Base-by-base conservation (phyloP, 2,329 filamentous ascomycete genomes). In the Colletotrichum salicis region DNA sequence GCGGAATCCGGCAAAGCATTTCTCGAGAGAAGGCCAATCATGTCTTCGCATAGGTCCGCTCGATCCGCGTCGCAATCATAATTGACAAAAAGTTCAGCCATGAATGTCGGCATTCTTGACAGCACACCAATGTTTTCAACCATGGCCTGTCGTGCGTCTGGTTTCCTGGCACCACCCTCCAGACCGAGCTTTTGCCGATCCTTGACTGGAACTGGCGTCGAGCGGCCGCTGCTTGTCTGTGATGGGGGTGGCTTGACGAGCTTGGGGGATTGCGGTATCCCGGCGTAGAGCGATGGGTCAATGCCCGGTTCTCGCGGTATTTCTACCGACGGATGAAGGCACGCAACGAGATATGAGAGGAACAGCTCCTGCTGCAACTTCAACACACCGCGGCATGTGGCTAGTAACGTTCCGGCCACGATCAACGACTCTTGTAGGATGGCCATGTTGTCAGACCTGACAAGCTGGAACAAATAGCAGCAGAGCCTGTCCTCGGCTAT, bases 291-390 rank as follows among this genome's bases (percentile, higher is more conserved):
- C 4, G 92, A 92, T 31, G 96, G 95, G 79, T 98, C 94, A 66
- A 99, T 98, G 15, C 93, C 93, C 7, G 93, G 87, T 78, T 99
- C 96, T 64, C 92, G 89, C 0, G 97, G 96, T 77, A 99, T 98
- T 67, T 97, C 95, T 35, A 98, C 92, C n/a, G 92, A 91, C 6
- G 96, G 95, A 80, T 98, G 96, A 60, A 99, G 86, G 80, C 96
- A 99, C 7, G 95, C 94, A 27, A 99, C 94, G 60, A 99, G 84
- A 78, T 99, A 99, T 1, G 95, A 97, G 45, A 99, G 84, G 79
- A 97, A 99, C 0, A 99, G 87, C 82, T 99, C 96, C 82, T 99
- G 96, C 79, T 99, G 96, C 54, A 99, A 86, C 84, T 98, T 98
- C 55, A 99, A 87, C 15, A 98, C 94, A 35, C 91, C 91, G 73